A percentile compares a stretch with the other conserved stretches of the same genome.
These are phyloP conservation scores for Talaromyces sp. DNA, from an alignment of 2,329 filamentous ascomycete genomes.

Conservation along the genomic window DNA sequence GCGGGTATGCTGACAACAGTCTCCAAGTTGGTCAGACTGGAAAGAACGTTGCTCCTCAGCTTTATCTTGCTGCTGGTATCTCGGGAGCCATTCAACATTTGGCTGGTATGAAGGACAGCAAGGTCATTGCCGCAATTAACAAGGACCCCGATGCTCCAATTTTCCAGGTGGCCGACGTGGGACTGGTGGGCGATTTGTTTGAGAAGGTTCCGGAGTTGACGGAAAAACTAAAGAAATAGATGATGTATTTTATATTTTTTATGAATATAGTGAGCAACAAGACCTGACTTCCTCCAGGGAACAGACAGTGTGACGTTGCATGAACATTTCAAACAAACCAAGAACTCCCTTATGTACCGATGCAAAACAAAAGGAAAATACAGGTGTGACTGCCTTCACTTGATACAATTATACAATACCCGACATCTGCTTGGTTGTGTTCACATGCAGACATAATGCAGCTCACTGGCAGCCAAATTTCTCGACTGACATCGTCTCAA, in stretches of 20 bases:
- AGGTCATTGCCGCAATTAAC: slow-evolving; percentile 98
- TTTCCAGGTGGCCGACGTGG: slow-evolving; percentile 96
- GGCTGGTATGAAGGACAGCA: slow-evolving; percentile 99
- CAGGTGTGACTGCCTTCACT: neutral
- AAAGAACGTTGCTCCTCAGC: slow-evolving; percentile 93
- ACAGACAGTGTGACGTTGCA: neutral
- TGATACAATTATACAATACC: neutral
- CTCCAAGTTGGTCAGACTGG: slow-evolving; percentile 97
- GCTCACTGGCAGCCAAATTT: neutral
- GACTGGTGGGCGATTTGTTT: slow-evolving; percentile 90
- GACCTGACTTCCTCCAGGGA: neutral
- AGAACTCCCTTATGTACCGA: neutral
- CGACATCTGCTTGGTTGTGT: neutral
- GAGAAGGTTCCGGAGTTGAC: slow-evolving; percentile 94
- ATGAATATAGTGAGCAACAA: neutral
- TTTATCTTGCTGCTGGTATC: slow-evolving; percentile 94
- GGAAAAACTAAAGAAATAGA: slow-evolving; percentile 71
- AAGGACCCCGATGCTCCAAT: slow-evolving; percentile 96
- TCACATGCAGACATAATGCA: neutral
- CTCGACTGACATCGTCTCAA: neutral
- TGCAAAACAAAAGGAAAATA: neutral
- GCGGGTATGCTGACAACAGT: slow-evolving; percentile 96
- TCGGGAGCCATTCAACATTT: slow-evolving; percentile 97
- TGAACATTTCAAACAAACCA: neutral
- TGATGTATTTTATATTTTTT: neutral